Evolutionary conservation across 1,139 yeast species (phyloP), one percentile per base, ranked within the genome.

Genomic region (Pichia sp.): DNA sequence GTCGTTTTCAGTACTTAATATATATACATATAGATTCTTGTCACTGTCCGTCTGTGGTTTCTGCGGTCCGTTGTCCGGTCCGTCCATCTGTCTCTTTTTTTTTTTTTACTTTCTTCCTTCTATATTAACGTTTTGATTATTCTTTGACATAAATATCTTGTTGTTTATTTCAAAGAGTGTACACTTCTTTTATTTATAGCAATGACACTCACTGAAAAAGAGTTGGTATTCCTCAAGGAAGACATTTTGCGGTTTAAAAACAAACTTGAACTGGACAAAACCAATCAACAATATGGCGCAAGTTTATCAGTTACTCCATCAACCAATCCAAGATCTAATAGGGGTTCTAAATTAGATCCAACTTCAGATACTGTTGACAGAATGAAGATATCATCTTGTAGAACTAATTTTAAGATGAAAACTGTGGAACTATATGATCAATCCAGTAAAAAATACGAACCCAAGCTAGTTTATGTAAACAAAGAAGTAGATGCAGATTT

Each of bases 331-430:
- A 18, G 18, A 18, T 18, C 18, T 18, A 18, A 18, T 18, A 18
- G 18, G 18, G 18, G 18, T 18, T 18, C 18, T 18, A 18, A 18
- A 18, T 18, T 18, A 18, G 18, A 18, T 18, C 18, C 57, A 66
- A 64, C 63, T 65, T 67, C 64, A 59, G 66, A 62, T 58, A 64
- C 57, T 50, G 66, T 57, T 40, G 73, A 62, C 64, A 68, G 58
- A 47, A 68, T 58, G 47, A 57, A 50, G 60, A 47, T 62, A 43
- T 57, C 51, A 39, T 47, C 65, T 1, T 46, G 49, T n/a, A 50
- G 60, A 29, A 57, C 55, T 25, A 58, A 52, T 37, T 51, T 55
- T 10, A 49, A 54, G 33, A 64, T 71, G 10, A 66, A 67, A 28
- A 40, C 55, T 56, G 40, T 59, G 58, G 52, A 67, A 3, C 46